phyloP scores from a whole-genome alignment of 2,329 filamentous ascomycete genomes.

The Coniochaeta sp. region DNA sequence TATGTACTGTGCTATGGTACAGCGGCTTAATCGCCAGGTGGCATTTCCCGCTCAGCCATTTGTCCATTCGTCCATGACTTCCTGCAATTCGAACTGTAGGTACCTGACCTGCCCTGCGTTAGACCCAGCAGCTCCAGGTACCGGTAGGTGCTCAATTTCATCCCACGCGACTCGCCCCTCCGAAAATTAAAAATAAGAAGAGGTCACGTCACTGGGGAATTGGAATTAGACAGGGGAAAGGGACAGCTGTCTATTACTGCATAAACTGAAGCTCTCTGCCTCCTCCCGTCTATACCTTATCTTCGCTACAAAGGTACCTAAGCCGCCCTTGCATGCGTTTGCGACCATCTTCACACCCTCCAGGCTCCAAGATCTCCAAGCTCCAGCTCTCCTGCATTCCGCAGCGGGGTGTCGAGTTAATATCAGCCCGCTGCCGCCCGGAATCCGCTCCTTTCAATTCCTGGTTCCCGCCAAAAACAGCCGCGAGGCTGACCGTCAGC shows the following conservation, averaged over 20 bases:
- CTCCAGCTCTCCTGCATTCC: not conserved
- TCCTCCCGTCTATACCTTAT: not conserved
- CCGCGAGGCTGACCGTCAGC: not conserved
- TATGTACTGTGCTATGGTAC: too few relatives aligned
- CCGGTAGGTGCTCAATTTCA: not conserved
- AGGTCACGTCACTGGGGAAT: not conserved
- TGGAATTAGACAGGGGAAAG: not conserved
- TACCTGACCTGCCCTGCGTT: too few relatives aligned
- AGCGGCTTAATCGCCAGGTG: not conserved
- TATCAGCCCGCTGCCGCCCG: not conserved
- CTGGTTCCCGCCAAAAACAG: not conserved
- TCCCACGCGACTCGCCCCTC: not conserved
- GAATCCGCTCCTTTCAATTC: not conserved
- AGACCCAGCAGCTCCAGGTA: too few relatives aligned
- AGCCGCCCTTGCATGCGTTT: not conserved
- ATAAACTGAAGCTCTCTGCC: too few relatives aligned
- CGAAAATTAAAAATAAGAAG: slow-evolving; percentile 1
- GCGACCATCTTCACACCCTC: slow-evolving; percentile 2
- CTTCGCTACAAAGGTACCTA: too few relatives aligned
- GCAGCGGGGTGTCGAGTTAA: not conserved
- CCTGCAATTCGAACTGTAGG: too few relatives aligned
- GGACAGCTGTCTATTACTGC: not conserved
- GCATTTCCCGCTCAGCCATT: not conserved
- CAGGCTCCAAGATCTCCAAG: not conserved
- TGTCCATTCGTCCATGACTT: too few relatives aligned